Evolutionary conservation across 352 stramenopile genomes (phyloP).

Genomic region (Blastocystis sp.): DNA sequence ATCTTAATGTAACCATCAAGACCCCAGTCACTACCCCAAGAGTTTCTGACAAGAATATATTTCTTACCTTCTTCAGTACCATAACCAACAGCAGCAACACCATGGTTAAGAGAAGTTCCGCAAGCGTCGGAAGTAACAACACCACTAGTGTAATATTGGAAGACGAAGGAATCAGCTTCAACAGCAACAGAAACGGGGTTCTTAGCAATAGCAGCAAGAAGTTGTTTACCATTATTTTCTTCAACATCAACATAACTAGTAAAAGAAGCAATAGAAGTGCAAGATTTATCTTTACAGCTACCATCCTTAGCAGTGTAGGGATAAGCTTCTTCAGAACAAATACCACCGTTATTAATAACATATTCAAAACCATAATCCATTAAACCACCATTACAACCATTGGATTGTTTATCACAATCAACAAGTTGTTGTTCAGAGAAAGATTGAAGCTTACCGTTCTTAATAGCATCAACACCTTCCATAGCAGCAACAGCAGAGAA

Average conservation of each 20-base stretch:
- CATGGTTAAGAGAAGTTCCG: slow-evolving; percentile 80
- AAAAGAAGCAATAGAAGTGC: slow-evolving; percentile 54
- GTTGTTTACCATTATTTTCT: slow-evolving; percentile 54
- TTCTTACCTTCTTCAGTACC: slow-evolving; percentile 55
- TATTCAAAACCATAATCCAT: slow-evolving; percentile 91
- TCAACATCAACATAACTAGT: slow-evolving; percentile 65
- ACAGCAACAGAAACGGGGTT: slow-evolving; percentile 77
- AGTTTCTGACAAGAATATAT: slow-evolving; percentile 89
- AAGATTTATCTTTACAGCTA: slow-evolving; percentile 45
- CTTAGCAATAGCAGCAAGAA: slow-evolving; percentile 66
- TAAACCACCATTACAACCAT: slow-evolving; percentile 80
- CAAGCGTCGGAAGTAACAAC: slow-evolving; percentile 58
- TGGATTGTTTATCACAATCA: slow-evolving; percentile 80
- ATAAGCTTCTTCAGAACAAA: slow-evolving; percentile 82
- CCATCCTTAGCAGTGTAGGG: slow-evolving; percentile 63
- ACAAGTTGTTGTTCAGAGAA: slow-evolving; percentile 93
- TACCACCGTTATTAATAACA: slow-evolving; percentile 65
- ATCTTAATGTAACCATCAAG: slow-evolving; percentile 68
- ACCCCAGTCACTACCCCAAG: slow-evolving; percentile 72
- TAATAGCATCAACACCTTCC: slow-evolving; percentile 79
- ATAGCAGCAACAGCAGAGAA: slow-evolving; percentile 90
- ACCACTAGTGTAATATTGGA: slow-evolving; percentile 85
- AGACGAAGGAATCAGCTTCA: slow-evolving; percentile 68
- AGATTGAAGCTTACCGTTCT: slow-evolving; percentile 62
- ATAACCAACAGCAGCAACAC: slow-evolving; percentile 81